Conservation (phyloP, 768 basidiomycete genomes). For the Kwoniella shandongensis region DNA sequence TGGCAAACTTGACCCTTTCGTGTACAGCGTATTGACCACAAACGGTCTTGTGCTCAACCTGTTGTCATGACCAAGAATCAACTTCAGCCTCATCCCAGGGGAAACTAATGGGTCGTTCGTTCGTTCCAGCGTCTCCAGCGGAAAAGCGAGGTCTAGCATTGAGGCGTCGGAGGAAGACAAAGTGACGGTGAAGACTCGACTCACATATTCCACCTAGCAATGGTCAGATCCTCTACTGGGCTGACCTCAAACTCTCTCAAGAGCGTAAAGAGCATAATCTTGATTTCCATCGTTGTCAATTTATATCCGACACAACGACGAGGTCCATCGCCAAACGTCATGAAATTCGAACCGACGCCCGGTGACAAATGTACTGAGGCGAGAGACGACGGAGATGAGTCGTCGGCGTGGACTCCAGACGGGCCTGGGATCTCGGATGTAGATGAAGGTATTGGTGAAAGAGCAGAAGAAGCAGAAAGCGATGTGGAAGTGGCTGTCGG, state of each 20-base stretch:
- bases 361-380: slow-evolving; percentile 12
- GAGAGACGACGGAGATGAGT: too few species aligned
- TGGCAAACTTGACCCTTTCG: slow-evolving; percentile 26
- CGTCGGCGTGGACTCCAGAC: too few species aligned
- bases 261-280: slow-evolving; percentile 28
- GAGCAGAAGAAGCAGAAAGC: too few species aligned
- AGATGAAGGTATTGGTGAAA: too few species aligned
- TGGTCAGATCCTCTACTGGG: slow-evolving; percentile 11
- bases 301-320: slow-evolving; percentile 37
- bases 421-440: too few species aligned
- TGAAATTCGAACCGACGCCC: slow-evolving; percentile 31
- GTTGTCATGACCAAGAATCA: background rate
- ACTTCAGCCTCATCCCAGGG: background rate
- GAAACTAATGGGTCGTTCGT: background rate
- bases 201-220: slow-evolving; percentile 37
- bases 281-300: slow-evolving; percentile 33
- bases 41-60: slow-evolving; percentile 36
- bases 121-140: background rate
- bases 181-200: slow-evolving; percentile 5
- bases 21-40: slow-evolving; percentile 15
- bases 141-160: slow-evolving; percentile 1
- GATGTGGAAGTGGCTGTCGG: too few species aligned
- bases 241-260: slow-evolving; percentile 29
- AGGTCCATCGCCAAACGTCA: slow-evolving; percentile 40
- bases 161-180: too few species aligned